Evolutionary conservation across 2,329 filamentous ascomycete species (phyloP).

Genomic region (Phyllachora maydis): DNA sequence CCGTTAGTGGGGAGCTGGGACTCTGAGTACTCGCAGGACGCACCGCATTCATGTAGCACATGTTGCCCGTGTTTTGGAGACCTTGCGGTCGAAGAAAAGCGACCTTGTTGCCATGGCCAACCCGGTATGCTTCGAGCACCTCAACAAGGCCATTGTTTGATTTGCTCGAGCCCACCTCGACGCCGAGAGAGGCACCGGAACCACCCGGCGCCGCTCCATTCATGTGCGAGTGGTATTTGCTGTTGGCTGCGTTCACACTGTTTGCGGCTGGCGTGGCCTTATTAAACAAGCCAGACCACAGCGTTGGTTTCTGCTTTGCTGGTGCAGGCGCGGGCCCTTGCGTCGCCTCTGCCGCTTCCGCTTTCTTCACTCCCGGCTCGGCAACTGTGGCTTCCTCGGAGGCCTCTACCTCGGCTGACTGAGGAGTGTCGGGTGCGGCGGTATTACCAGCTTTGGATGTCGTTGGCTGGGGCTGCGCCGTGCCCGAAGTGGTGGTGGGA

Average conservation of each 20-base stretch:
- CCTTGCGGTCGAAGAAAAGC: conserved; percentile 82
- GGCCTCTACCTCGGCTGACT: too few species aligned
- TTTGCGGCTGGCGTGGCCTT: conserved; percentile 6
- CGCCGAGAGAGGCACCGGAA: conserved; percentile 7
- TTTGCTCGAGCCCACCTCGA: conserved; percentile 17
- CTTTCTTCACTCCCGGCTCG: too few species aligned
- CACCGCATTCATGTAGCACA: conserved; percentile 99
- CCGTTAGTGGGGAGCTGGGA: conserved; percentile 12
- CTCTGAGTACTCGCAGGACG: background rate
- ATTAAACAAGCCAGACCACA: conserved; percentile 17
- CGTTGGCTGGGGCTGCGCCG: too few species aligned
- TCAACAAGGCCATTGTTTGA: conserved; percentile 44
- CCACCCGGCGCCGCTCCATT: conserved; percentile 8
- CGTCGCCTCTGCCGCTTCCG: too few species aligned
- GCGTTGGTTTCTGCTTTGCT: conserved; percentile 14
- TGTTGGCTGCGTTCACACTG: conserved; percentile 6
- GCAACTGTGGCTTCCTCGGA: too few species aligned
- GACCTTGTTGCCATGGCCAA: conserved; percentile 43
- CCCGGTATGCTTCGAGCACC: conserved; percentile 52
- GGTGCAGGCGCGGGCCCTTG: conserved; percentile 9
- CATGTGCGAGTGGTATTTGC: conserved; percentile 4
- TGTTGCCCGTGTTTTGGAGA: conserved; percentile 90
- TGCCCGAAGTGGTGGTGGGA: too few species aligned
- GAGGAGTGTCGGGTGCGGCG: too few species aligned
- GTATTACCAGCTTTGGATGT: too few species aligned